Conservation (phyloP, 805 yeast genomes). For the Starmerella riodocensis region DNA sequence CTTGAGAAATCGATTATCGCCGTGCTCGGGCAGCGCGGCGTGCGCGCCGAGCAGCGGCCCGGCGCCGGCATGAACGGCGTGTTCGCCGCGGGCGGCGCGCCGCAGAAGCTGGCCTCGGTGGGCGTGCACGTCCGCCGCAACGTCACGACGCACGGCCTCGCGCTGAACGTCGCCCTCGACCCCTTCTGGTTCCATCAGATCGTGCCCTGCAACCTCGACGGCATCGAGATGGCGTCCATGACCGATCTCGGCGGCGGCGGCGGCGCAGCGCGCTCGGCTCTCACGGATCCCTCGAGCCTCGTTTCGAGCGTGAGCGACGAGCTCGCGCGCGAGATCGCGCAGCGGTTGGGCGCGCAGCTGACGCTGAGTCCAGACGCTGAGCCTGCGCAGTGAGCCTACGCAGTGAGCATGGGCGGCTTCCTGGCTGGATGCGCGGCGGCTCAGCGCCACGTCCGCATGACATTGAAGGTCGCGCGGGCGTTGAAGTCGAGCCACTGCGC, state of each 20-base stretch:
- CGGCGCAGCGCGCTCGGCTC: not conserved
- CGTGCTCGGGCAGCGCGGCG: slow-evolving; percentile 30
- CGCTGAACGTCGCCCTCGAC: slow-evolving; percentile 66
- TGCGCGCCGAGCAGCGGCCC: slow-evolving; percentile 41
- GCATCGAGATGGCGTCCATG: slow-evolving; percentile 41
- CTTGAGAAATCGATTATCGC: slow-evolving; percentile 46
- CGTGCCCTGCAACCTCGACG: slow-evolving; percentile 76
- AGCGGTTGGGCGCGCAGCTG: no score
- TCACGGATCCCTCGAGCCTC: slow-evolving; percentile 6
- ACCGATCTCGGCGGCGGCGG: slow-evolving; percentile 14
- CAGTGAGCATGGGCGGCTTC: no score
- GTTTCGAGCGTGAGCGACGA: slow-evolving; percentile 32
- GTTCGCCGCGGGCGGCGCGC: slow-evolving; percentile 45
- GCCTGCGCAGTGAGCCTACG: no score
- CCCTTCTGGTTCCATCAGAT: slow-evolving; percentile 54
- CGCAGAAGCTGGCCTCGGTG: slow-evolving; percentile 65
- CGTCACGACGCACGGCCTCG: slow-evolving; percentile 80
- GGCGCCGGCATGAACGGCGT: slow-evolving; percentile 61
- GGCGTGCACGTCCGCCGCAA: slow-evolving; percentile 79
- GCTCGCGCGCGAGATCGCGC: slow-evolving; percentile 29
- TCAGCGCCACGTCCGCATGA: slow-evolving; percentile 30
- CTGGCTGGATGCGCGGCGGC: no score
- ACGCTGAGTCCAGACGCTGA: no score
- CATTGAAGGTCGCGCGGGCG: slow-evolving; percentile 47
- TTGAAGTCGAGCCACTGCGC: slow-evolving; percentile 70